Base-by-base conservation (phyloP, 345 rosid genomes). In the Linum lewisii region DNA sequence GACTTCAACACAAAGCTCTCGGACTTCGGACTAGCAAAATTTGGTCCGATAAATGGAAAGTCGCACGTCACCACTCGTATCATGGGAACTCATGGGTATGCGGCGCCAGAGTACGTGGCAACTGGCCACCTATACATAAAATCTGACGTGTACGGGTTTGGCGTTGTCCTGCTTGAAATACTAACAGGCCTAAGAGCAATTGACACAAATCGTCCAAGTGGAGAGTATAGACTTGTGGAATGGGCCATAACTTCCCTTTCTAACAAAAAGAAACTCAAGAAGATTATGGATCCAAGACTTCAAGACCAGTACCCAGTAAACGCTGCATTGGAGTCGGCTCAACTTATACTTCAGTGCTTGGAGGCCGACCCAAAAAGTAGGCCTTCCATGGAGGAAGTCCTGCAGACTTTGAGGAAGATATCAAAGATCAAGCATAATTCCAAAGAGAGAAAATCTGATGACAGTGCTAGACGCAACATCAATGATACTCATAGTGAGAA, bases 91-190 rank as follows among this genome's bases (percentile, higher is more conserved):
- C 81, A 69, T 9, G 97, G 97, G 1, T 90, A 90, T 25, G 91
- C 95, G 9, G 97, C 95, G 54, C 97, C 95, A 0, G 97, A 87
- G 51, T 87, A 90, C 60, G 74, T 87, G 16, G 85, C 88, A 24
- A 8, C 77, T 83, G 95, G 96, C 15, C 98, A 88, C 71, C 61
- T 88, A 61, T 88, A 91, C 45, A 83, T 91, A 51, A 72, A 72
- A 68, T 87, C 96, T 51, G 98, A 91, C 47, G 98, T 91, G 1
- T 85, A 88, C 38, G 96, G 96, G 0, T 91, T 91, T 9, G 96
- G 96, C 0, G 95, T 88, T 0, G 95, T 91, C 38, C 60, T 91
- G 14, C 73, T 91, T 13, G 96, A 91, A 66, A 23, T 88, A 62
- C 21, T 91, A 59, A 86, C 96, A 13, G 98, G 98, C 4, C 61